Base-by-base conservation (phyloP, 352 stramenopile species). In the Globisporangium abappressorium region DNA sequence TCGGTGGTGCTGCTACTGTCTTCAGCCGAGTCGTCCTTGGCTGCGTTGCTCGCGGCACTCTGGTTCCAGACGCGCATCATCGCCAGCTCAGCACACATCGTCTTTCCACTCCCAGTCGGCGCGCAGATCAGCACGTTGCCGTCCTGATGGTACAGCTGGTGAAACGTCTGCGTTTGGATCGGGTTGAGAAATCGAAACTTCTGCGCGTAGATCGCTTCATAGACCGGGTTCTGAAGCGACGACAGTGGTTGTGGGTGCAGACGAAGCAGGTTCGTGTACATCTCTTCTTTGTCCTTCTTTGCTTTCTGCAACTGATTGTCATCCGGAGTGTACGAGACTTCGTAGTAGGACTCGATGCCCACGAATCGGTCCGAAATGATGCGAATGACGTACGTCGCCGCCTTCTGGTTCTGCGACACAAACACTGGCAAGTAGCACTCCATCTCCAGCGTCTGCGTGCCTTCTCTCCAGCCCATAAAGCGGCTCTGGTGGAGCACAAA, bases 131-230 rank as follows among this genome's bases (percentile, higher is more conserved):
- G 78, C 2, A 99, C 85, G 47, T 98, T 98, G 28, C 86, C 87
- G 66, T 99, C 89, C 14, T 97, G 97, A 66, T 99, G 95, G 74
- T 99, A 99, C 0, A 99, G 78, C 51, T 98, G 79, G 68, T 99
- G 92, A 76, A 99, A 99, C 5, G 98, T 71, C 67, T 99, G 98
- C 43, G 97, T 99, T 81, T 99, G 98, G 67, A 99, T 98, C 46
- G 87, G 85, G 68, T 97, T 97, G 34, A 97, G 92, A 36, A 79
- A 81, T 49, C 93, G 81, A 76, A 98, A 98, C 43, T 74, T 76
- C 65, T 91, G 97, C 20, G 76, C 65, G 69, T 98, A 99, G 6
- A 99, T 70, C 15, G 85, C 68, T 73, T 99, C 87, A 74, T 97
- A 99, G 15, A 84, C 77, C 6, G 84, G 70, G 66, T 99, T 90